Base-by-base conservation (phyloP, 108 stramenopile species). In the Cyclotella cryptica region DNA sequence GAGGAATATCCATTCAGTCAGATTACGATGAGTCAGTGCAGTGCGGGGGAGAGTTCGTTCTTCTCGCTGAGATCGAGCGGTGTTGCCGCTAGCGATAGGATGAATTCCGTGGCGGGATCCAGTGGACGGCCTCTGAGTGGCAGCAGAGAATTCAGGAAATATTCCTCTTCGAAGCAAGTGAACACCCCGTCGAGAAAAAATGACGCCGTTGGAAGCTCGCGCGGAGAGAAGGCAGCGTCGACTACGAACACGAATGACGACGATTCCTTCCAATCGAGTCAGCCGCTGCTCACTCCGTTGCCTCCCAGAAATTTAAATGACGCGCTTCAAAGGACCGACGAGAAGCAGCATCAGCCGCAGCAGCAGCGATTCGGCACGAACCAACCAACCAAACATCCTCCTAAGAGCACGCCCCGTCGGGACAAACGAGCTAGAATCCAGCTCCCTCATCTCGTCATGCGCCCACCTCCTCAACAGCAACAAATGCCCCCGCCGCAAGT, bases 21-120 rank as follows among this genome's bases (percentile, higher is more conserved):
- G 61, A 65, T 65, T 65, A 65, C 64, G 22, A 65, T 65, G 64
- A 65, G 64, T 45, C 64, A 65, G 30, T 65, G 29, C 22, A 65
- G 21, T 13, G 64, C 15, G 35, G 35, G 35, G 35, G 35, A 35
- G 35, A 6, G 35, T 35, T 35, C 35, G 6, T 35, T 35, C 35
- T 35, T 35, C 35, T 35, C 35, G 35, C 35, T 35, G 35, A 35
- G 35, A 35, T 35, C 35, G 35, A 35, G 35, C 35, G 35, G 35
- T 42, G 35, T 14, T 13, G 22, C 19, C 24, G 12, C 12, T 24
- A 57, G 5, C 24, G 12, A 8, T 24, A n/a, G n/a, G n/a, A n/a
- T n/a, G n/a, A 57, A 57, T 57, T 7, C 21, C 55, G 35, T 6
- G 6, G 6, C 6, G 35, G 35, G 6, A 35, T 35, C 35, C 4